A percentile compares a stretch with the other conserved stretches of the same genome.
phyloP scores from a whole-genome alignment of 2,329 filamentous ascomycete genomes.

The Coccinonectria pachysandricola region DNA sequence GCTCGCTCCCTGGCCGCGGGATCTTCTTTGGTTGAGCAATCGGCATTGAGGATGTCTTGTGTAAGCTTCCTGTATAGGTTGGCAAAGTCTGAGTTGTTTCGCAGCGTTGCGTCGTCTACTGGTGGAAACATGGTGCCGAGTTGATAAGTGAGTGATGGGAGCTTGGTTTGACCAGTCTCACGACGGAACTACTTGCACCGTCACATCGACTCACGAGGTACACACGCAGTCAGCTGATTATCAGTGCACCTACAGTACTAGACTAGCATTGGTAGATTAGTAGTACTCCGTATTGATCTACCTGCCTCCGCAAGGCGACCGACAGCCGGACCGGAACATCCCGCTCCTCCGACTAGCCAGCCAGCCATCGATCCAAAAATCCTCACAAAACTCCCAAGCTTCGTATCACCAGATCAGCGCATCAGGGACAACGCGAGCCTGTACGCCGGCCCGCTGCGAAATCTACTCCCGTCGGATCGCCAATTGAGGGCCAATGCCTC shows the following conservation, averaged over 20 bases:
- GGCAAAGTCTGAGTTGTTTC: slow-evolving; percentile 50
- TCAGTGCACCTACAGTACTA: slow-evolving; percentile 1
- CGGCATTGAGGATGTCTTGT: slow-evolving; percentile 41
- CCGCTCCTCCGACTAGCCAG: slow-evolving; percentile 8
- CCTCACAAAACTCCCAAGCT: slow-evolving; percentile 9
- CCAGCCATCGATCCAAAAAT: slow-evolving; percentile 16
- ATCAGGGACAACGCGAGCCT: slow-evolving; percentile 8
- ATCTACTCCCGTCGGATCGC: slow-evolving; percentile 2
- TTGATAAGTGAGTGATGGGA: no score
- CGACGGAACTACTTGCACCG: no score
- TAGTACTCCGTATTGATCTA: no score
- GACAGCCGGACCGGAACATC: slow-evolving; percentile 21
- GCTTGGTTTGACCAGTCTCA: slow-evolving; percentile 1
- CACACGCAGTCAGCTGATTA: slow-evolving; percentile 27
- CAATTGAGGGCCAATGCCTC: slow-evolving; percentile 17
- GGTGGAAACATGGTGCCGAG: slow-evolving; percentile 49
- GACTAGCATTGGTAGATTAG: no score
- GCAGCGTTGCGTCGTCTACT: slow-evolving; percentile 42
- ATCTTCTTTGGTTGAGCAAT: slow-evolving; percentile 47
- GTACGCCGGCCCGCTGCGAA: slow-evolving; percentile 3
- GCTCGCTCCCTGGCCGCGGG: slow-evolving; percentile 39
- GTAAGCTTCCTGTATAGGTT: slow-evolving; percentile 45
- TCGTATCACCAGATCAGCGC: slow-evolving; percentile 11
- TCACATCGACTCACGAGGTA: slow-evolving; percentile 24
- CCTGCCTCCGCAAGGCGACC: no score